These are phyloP conservation scores for Stipa capillata DNA, from an alignment of 176 grass and related monocot genomes.

Conservation along the genomic window DNA sequence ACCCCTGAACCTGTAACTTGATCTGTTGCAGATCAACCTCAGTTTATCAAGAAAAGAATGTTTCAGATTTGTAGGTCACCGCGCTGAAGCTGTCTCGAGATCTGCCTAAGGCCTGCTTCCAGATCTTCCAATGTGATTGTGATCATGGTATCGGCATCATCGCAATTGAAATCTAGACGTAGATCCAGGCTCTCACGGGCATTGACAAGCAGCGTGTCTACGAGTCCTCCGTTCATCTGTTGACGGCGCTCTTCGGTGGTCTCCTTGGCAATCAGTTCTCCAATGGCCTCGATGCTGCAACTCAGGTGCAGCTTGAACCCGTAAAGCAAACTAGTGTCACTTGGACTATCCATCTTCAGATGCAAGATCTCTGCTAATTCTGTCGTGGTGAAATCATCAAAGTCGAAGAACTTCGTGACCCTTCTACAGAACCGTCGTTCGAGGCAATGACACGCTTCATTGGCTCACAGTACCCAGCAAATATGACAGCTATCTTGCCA, in stretches of 20 bases:
- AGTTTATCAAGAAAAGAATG: neutral
- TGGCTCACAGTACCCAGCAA: conserved; percentile 84
- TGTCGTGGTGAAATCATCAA: conserved; percentile 64
- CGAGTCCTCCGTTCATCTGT: conserved; percentile 86
- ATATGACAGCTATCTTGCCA: conserved; percentile 81
- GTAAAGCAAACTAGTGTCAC: conserved; percentile 48
- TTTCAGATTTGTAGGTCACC: neutral
- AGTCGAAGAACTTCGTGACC: conserved; percentile 86
- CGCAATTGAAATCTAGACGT: conserved; percentile 72
- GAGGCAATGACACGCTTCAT: conserved; percentile 91
- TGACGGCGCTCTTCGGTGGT: conserved; percentile 54
- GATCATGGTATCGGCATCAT: conserved; percentile 48
- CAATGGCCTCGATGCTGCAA: conserved; percentile 46
- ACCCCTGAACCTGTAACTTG: neutral
- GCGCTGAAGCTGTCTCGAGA: conserved; percentile 31
- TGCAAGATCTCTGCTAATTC: conserved; percentile 86
- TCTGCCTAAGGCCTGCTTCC: conserved; percentile 66
- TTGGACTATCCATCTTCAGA: conserved; percentile 58
- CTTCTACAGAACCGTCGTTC: conserved; percentile 84
- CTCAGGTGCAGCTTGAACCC: conserved; percentile 73
- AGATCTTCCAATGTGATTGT: conserved; percentile 78
- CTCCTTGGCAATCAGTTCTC: conserved; percentile 49
- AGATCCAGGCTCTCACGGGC: conserved; percentile 83
- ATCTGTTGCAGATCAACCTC: neutral
- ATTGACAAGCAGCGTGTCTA: conserved; percentile 68